phyloP scores from a whole-genome alignment of 2,329 filamentous ascomycete species.

The Phialocephala sp. region DNA sequence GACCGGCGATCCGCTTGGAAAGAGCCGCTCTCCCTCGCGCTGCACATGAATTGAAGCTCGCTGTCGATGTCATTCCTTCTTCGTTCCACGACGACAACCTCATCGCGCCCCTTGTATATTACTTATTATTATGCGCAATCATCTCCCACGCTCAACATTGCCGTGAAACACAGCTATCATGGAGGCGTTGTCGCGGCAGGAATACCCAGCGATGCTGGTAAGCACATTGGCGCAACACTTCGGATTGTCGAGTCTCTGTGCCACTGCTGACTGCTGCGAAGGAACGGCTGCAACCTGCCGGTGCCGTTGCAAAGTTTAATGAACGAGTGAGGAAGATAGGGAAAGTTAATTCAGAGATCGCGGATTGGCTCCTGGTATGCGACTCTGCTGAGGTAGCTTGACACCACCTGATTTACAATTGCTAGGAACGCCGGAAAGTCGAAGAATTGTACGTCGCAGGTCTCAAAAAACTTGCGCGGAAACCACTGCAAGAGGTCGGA shows the following conservation, averaged over 20 bases:
- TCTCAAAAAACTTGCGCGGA: slow-evolving; percentile 79
- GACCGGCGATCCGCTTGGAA: slow-evolving; percentile 22
- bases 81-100: slow-evolving; percentile 19
- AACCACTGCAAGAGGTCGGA: slow-evolving; percentile 74
- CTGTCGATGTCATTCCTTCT: slow-evolving; percentile 20
- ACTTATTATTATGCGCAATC: slow-evolving; percentile 39
- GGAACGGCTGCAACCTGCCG: slow-evolving; percentile 79
- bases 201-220: slow-evolving; percentile 96
- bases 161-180: slow-evolving; percentile 51
- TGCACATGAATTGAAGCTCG: slow-evolving; percentile 17
- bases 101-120: slow-evolving; percentile 28
- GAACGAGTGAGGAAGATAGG: slow-evolving; percentile 88
- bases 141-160: slow-evolving; percentile 36
- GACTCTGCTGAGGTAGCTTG: neutral
- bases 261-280: slow-evolving; percentile 48
- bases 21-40: slow-evolving; percentile 23
- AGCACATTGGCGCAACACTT: slow-evolving; percentile 47
- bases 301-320: slow-evolving; percentile 81
- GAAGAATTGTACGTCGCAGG: slow-evolving; percentile 89
- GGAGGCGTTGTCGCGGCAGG: slow-evolving; percentile 81
- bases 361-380: slow-evolving; percentile 92
- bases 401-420: slow-evolving; percentile 33
- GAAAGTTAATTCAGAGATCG: slow-evolving; percentile 87
- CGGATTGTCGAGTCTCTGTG: slow-evolving; percentile 22
- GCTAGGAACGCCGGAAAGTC: slow-evolving; percentile 86